Base-by-base conservation (phyloP, 805 yeast genomes). In the Candida stauntonica region DNA sequence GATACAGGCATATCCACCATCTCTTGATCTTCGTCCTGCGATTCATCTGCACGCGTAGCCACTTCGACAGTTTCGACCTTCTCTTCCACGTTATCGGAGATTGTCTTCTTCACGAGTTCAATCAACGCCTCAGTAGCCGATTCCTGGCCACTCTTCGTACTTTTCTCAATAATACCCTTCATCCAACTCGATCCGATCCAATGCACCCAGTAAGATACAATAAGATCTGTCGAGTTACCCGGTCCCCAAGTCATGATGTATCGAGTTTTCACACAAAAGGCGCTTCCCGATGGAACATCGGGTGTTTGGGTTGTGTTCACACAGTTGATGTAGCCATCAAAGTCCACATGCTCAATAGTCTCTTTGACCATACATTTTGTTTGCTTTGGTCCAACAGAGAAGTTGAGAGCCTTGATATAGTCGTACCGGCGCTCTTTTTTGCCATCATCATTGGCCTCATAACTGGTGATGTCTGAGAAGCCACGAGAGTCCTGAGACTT, bases 101-200 rank as follows among this genome's bases (percentile, higher is more conserved):
- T 45, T 12, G 50, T 52, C 11, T 51, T 47, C n/a, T 49, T 30
- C 5, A 66, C 19, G 5, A 60, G 37, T 12, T 50, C 47, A 1
- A 61, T 39, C 38, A 84, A 60, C 9, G 68, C 73, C 35, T 67
- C 69, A 11, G 84, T 74, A 3, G 79, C 80, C 5, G 75, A 71
- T 32, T 70, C 66, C 58, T 88, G 97, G 0, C 99, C 99, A 24
- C 79, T 76, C 32, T 70, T 64, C 12, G 95, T 81, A 40, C 89
- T 89, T 46, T 79, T 81, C 56, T 93, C 98, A 45, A 93, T 83
- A 38, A 95, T 79, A 12, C 84, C 73, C 58, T 87, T 89, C 53
- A 93, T 76, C 97, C 97, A 93, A 43, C 95, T 83, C 36, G 82
- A 73, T 3, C 93, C 95, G 0, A 83, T 76, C 99, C 99, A 93